Percentiles rank a stretch among this genome's conserved stretches.
phyloP scores from a whole-genome alignment of 176 grass and related monocot species.

The Aegilops bicornis region DNA sequence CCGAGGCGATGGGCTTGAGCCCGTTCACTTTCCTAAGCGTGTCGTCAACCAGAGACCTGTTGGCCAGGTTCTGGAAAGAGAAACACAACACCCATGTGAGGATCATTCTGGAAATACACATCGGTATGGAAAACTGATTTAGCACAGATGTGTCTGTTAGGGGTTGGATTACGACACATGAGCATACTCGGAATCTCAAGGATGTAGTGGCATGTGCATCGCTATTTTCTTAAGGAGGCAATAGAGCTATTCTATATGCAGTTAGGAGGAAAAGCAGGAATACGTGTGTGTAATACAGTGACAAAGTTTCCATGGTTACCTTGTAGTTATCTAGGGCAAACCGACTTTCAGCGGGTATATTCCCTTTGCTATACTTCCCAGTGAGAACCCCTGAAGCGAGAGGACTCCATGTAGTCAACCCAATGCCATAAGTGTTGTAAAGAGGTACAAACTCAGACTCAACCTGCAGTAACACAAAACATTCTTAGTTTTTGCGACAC shows the following conservation, averaged over 20 bases:
- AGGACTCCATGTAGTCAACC: conserved; percentile 95
- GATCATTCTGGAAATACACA: not conserved
- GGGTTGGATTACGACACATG: no score
- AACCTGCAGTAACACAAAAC: conserved; percentile 55
- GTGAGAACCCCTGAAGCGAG: conserved; percentile 93
- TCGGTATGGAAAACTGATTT: not conserved
- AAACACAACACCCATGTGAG: not conserved
- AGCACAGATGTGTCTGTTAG: not conserved
- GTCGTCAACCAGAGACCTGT: conserved; percentile 80
- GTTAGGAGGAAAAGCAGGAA: conserved; percentile 1
- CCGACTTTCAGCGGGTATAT: conserved; percentile 79
- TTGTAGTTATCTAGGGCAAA: conserved; percentile 97
- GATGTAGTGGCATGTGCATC: not conserved
- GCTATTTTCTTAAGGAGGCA: not conserved
- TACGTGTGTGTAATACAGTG: not conserved
- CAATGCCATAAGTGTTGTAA: conserved; percentile 77
- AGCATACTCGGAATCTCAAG: not conserved
- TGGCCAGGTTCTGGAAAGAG: conserved; percentile 77
- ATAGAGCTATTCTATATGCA: not conserved
- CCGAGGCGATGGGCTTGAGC: conserved; percentile 81
- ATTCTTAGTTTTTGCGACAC: not conserved
- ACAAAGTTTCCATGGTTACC: conserved; percentile 33
- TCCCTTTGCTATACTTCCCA: conserved; percentile 80
- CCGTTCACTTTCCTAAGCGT: conserved; percentile 83
- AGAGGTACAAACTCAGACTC: conserved; percentile 90